These are phyloP conservation scores for Globisporangium carolinianum DNA, from an alignment of 352 stramenopile genomes.

Conservation along the genomic window DNA sequence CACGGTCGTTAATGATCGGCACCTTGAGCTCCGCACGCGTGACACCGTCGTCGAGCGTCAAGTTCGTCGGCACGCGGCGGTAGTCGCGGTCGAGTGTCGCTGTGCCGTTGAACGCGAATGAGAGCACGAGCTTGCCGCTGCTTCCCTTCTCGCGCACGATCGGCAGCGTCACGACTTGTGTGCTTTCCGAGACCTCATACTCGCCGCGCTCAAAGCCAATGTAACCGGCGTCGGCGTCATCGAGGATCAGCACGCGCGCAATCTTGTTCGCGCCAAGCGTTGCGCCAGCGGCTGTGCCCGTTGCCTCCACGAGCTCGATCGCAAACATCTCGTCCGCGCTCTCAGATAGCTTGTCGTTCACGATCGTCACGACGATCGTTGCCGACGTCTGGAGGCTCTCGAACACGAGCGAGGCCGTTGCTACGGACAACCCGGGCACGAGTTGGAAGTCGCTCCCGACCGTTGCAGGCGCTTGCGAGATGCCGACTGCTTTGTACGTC, in stretches of 20 bases:
- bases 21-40: constrained; percentile 27
- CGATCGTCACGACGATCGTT: constrained; percentile 26
- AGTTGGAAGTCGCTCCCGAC: constrained; percentile 36
- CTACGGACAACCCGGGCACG: constrained; percentile 1
- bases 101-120: constrained; percentile 31
- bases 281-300: constrained; percentile 4
- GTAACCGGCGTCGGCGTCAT: constrained; percentile 55
- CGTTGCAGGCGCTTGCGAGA: constrained; percentile 11
- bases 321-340: constrained; percentile 29
- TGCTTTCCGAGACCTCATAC: constrained; percentile 30
- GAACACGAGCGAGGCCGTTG: constrained; percentile 27
- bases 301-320: constrained; percentile 22
- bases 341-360: constrained; percentile 44
- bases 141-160: constrained; percentile 43
- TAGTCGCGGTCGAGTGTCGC: constrained; percentile 43
- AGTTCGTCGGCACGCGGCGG: constrained; percentile 14
- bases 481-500: constrained; percentile 14
- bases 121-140: constrained; percentile 27
- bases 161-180: constrained; percentile 19
- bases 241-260: constrained; percentile 36
- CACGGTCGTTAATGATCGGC: constrained; percentile 53
- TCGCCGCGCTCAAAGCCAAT: constrained; percentile 29
- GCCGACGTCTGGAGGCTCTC: constrained; percentile 17
- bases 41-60: constrained; percentile 37
- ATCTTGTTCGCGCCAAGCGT: constrained; percentile 30